Evolutionary conservation across 2,329 filamentous ascomycete species (phyloP), one percentile per base, ranked within the genome.

Genomic region (Trichoderma cornu-damae): DNA sequence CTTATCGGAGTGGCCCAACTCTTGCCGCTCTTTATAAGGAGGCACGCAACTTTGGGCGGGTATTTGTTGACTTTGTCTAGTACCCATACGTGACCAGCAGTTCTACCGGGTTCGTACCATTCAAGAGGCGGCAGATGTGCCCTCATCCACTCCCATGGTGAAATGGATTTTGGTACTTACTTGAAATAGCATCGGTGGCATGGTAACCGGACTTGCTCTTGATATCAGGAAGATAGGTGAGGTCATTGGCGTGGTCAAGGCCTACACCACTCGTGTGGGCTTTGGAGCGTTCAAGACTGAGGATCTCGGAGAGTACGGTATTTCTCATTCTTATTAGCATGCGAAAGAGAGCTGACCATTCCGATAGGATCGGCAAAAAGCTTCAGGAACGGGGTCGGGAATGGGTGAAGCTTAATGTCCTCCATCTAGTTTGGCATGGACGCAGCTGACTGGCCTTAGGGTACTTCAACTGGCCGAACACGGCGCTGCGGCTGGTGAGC

Each of bases 211-310:
- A 52, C 74, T 88, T 11, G 79, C 79, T 34, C 70, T 88, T 43
- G 82, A 83, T 66, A 84, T 81, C 60, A 79, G 75, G 61, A 83
- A 83, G 61, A 76, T 88, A 60, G 78, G 76, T 53, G 78, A 74
- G 60, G 78, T 82, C 44, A 80, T 87, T 62, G 85, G 85, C 54
- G 84, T 88, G 9, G 84, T 87, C 26, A 88, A 88, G 69, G 84
- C 84, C 28, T 87, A 86, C 69, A 86, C 85, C 38, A 88, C 85
- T 28, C 77, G 81, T 60, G 82, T 85, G 14, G 79, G 77, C 42
- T 76, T 76, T 42, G 85, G 85, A 11, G 81, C 81, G n/a, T 88
- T 89, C 73, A 84, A 85, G 43, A 86, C 84, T 0, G 85, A 89
- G 68, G 81, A 76, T 52, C 61, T 68, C 8, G 72, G 69, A 58